These are phyloP conservation scores for Venturia nashicola DNA, from an alignment of 2,329 filamentous ascomycete genomes.

Conservation along the genomic window DNA sequence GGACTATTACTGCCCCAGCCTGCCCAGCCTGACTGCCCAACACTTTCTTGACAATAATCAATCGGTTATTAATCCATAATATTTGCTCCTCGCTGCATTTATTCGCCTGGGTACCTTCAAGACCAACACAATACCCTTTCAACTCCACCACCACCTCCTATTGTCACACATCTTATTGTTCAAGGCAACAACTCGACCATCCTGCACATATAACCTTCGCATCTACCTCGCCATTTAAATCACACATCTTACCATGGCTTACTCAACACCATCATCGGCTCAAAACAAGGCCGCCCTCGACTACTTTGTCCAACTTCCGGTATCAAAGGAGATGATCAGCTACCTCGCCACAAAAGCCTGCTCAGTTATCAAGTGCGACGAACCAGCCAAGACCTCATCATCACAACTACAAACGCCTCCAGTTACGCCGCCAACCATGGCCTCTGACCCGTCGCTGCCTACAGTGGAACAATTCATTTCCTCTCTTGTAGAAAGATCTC, in stretches of 20 bases:
- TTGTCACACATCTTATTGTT: neutral
- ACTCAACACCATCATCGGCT: slow-evolving; percentile 27
- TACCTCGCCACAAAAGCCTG: slow-evolving; percentile 64
- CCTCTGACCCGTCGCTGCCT: slow-evolving; percentile 47
- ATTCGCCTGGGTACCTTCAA: neutral
- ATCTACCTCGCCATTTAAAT: slow-evolving; percentile 1
- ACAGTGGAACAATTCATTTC: slow-evolving; percentile 84
- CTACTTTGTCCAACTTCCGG: slow-evolving; percentile 66
- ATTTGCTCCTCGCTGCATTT: neutral
- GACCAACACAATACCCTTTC: neutral
- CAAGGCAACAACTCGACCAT: neutral
- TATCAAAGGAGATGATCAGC: slow-evolving; percentile 63
- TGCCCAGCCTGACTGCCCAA: neutral
- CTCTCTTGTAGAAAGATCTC: slow-evolving; percentile 79
- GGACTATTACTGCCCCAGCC: neutral
- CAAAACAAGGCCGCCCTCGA: slow-evolving; percentile 65
- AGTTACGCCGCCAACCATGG: slow-evolving; percentile 42
- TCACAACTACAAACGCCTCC: slow-evolving; percentile 43
- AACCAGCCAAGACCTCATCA: slow-evolving; percentile 37
- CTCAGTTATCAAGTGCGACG: slow-evolving; percentile 70
- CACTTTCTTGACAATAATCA: neutral
- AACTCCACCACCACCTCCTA: neutral
- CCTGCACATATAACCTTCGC: neutral
- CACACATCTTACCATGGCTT: slow-evolving; percentile 26
- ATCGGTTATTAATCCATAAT: slow-evolving; percentile 4